Evolutionary conservation across 805 yeast species (phyloP), one percentile per base, ranked within the genome.

Genomic region (Wickerhamomyces bisporus): DNA sequence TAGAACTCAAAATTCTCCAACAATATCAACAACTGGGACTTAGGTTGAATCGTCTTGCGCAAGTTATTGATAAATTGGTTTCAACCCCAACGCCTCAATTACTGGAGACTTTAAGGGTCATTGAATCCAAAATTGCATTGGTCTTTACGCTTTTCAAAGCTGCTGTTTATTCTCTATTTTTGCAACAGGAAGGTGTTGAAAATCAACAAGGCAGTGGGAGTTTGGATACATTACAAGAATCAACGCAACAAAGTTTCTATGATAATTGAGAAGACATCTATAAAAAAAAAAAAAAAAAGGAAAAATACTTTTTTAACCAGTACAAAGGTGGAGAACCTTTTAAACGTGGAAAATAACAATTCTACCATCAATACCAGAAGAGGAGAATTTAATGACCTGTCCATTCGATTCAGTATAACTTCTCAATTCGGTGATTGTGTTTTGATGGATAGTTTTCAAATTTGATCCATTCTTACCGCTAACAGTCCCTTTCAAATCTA

Each of bases 291-390:
- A 26, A 11, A 23, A 14, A 16, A 23, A n/a, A 13, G 26, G 18
- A 23, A 21, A 18, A 23, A 20, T 32, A 24, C 13, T 26, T n/a
- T n/a, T n/a, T n/a, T n/a, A n/a, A n/a, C n/a, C n/a, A n/a, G n/a
- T n/a, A 13, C 9, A 9, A 26, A 14, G 6, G 14, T 26, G 6
- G 13, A 30, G 23, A 30, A 26, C 16, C 20, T 11, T 13, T 52
- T 60, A 77, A 37, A 72, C 70, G 36, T 68, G 66, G 60, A 86
- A 91, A 35, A 91, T 70, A 30, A 89, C 98, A 36, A 91, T 75
- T 58, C 83, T 84, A 38, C 98, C 98, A 58, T 93, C 98, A 42
- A 85, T 77, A 40, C 96, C 97, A 41, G 87, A 79, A 13, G 88
- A 69, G 11, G 86, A 78, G 45, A 80, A 69, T 61, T 75, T 71